Evolutionary conservation across 441 rosid species (phyloP), one percentile per base, ranked within the genome.

Genomic region (Brassica hybrid): DNA sequence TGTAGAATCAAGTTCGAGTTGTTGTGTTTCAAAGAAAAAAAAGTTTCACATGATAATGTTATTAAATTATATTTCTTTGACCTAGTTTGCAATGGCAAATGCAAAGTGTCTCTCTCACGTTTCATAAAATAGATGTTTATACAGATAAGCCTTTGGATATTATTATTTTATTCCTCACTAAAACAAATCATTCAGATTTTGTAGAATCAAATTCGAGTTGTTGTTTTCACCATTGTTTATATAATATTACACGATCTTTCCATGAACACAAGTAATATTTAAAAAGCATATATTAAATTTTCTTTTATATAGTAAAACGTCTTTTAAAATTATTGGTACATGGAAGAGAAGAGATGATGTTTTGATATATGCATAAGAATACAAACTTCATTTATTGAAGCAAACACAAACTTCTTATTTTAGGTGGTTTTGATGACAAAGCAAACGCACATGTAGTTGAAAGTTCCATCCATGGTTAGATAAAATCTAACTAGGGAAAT

Each of bases 171-270:
- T 56, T 56, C 60, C 13, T 9, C 12, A 7, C 0, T 17, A 52
- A 52, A 52, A 56, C 12, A 56, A 56, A 56, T 56, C 61, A 56
- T 17, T 18, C 25, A 48, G 61, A 56, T 56, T 56, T 18, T 56
- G 61, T 18, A 18, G 25, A 56, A 56, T 56, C 61, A 56, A 8
- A 56, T 3, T 56, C 6, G 61, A 56, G 23, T 7, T 54, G 27
- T 3, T 56, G 27, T 18, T 56, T 1, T 48, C 56, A n/a, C 17
- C 56, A 48, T 48, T 48, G 2, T 48, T n/a, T 48, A 48, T 48
- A 48, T 48, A 48, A 4, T 13, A 1, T 48, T 48, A 48, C 56
- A 48, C 56, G 56, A 48, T n/a, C 56, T 13, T 48, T 45, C 12
- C 43, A 38, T 9, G 12, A 38, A 38, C 43, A 38, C 43, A 38